Base-by-base conservation (phyloP, 768 basidiomycete genomes). In the Lepiota venenata region DNA sequence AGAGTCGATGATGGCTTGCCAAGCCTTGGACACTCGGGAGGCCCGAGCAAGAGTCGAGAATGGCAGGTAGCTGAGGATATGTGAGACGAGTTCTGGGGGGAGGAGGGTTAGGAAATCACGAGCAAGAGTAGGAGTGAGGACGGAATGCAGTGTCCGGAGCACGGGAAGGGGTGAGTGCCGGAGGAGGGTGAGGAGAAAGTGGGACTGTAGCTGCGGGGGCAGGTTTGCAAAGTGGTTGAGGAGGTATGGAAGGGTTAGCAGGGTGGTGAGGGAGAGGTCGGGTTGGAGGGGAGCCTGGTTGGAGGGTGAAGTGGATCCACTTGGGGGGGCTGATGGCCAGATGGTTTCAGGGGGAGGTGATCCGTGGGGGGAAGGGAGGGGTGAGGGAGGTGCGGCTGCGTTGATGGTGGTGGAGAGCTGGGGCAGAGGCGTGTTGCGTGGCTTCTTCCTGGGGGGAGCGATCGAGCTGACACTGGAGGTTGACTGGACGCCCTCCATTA, bases 91-190 rank as follows among this genome's bases (percentile, higher is more conserved):
- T 63, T 99, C 96, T 32, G 91, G 86, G 4, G 97, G 97, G 9
- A 98, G 82, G 37, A 92, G 81, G 2, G 89, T 87, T 60, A 98
- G 80, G 68, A 98, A 99, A 71, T 99, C 97, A 61, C 95, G 88
- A 18, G 93, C 92, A 25, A 98, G 77, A 2, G 93, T 93, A 21
- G 90, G 92, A 0, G 89, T 87, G 61, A 98, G 77, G 61, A 98
- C 89, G 35, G 88, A 85, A 64, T 95, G 88, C 14, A 98, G 71
- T 1, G 89, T 90, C 48, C 96, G 88, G 22, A 99, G 79, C 36
- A 98, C 96, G 3, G 93, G 87, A 16, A 96, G 81, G 2, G 94
- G 87, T 4, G 94, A 93, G 62, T 95, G 92, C 56, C 93, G 88
- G 29, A 99, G 76, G 55, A 98, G 83, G 21, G 93, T 93, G 62